phyloP scores from a whole-genome alignment of 805 yeast species.

The Hemisphaericaspora nanyangensis region DNA sequence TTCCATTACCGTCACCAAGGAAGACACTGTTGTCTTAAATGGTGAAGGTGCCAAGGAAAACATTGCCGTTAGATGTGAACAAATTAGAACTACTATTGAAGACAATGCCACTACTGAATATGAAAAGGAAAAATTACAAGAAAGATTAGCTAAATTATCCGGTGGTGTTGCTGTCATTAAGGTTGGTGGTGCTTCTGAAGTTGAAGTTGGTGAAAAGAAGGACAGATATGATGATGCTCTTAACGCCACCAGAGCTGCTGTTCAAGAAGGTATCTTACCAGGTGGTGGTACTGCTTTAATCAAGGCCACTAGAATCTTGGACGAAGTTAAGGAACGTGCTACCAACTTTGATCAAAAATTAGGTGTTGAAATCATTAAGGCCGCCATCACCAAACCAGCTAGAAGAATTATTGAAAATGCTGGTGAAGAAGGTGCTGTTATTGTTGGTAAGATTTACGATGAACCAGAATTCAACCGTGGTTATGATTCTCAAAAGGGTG shows the following conservation, averaged over 20 bases:
- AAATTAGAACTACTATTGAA: constrained; percentile 77
- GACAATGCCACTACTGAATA: constrained; percentile 78
- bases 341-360: constrained; percentile 91
- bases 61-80: constrained; percentile 86
- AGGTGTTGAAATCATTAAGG: constrained; percentile 89
- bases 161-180: constrained; percentile 98
- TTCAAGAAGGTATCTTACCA: constrained; percentile 96
- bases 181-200: constrained; percentile 96
- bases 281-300: constrained; percentile 99
- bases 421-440: constrained; percentile 95
- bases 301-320: constrained; percentile 81
- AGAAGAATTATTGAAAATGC: constrained; percentile 94
- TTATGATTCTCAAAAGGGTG: constrained; percentile 88
- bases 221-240: constrained; percentile 98
- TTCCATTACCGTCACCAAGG: constrained; percentile 88
- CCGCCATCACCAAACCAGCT: constrained; percentile 94
- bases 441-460: constrained; percentile 82
- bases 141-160: constrained; percentile 92
- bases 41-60: constrained; percentile 86
- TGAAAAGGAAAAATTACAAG: constrained; percentile 95
- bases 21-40: constrained; percentile 89
- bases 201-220: constrained; percentile 99
- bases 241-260: constrained; percentile 98
- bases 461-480: constrained; percentile 79
- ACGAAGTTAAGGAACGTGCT: constrained; percentile 59